Conservation (phyloP, 2,329 filamentous ascomycete species). For the Cytospora chrysosperma region DNA sequence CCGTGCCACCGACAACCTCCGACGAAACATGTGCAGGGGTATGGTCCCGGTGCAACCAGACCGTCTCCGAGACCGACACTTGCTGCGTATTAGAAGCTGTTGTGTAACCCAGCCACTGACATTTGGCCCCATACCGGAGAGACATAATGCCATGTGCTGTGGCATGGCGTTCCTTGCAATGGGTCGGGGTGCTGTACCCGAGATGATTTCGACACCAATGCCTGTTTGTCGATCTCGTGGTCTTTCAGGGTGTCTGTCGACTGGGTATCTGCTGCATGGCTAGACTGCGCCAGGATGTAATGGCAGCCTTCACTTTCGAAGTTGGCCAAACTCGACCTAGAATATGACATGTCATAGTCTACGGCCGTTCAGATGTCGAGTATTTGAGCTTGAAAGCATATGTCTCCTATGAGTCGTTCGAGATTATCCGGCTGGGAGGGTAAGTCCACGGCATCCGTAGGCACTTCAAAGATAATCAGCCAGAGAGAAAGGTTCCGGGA, state of each 20-base stretch:
- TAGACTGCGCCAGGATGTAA: neutral
- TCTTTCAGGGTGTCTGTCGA: neutral
- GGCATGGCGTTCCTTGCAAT: neutral
- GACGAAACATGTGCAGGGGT: neutral
- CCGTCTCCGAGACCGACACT: neutral
- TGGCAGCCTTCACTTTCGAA: neutral
- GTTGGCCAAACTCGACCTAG: neutral
- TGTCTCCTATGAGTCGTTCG: neutral
- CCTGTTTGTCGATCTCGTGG: neutral
- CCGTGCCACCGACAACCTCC: neutral
- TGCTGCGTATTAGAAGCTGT: neutral
- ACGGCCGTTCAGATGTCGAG: neutral
- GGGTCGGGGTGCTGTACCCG: slow-evolving; percentile 13
- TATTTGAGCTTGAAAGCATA: neutral
- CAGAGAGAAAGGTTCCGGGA: neutral
- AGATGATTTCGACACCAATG: neutral
- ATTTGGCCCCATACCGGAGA: neutral
- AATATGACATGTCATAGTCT: neutral
- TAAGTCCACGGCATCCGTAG: neutral
- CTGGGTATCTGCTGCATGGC: neutral
- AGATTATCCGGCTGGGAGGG: neutral
- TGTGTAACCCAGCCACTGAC: neutral
- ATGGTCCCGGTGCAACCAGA: neutral
- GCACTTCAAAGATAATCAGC: neutral
- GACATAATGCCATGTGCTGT: neutral